Evolutionary conservation across 2,329 filamentous ascomycete genomes (phyloP).

Genomic region (Phialophora tarda): DNA sequence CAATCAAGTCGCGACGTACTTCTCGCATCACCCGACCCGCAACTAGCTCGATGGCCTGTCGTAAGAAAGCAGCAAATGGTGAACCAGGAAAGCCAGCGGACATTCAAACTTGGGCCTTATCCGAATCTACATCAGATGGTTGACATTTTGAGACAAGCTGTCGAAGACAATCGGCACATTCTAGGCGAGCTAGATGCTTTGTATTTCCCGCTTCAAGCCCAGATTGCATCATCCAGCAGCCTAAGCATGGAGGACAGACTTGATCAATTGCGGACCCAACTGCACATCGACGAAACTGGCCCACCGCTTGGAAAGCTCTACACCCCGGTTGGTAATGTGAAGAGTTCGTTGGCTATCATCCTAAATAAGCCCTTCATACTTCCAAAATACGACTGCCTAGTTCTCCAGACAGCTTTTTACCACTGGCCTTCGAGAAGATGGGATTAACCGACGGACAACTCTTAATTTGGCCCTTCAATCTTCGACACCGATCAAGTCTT

Average conservation of each 20-base stretch:
- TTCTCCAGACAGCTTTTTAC: too few species aligned
- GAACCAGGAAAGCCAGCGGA: not conserved
- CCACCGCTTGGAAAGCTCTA: conserved; percentile 4
- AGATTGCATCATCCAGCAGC: conserved; percentile 4
- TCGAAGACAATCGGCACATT: conserved; percentile 4
- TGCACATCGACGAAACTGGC: conserved; percentile 4
- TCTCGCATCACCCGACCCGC: conserved; percentile 5
- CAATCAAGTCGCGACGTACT: conserved; percentile 6
- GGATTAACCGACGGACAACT: too few species aligned
- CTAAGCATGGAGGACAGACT: conserved; percentile 4
- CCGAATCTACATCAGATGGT: conserved; percentile 3
- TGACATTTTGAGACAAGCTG: conserved; percentile 4
- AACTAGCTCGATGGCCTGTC: conserved; percentile 3
- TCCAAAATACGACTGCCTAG: not conserved
- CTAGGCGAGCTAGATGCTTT: conserved; percentile 3
- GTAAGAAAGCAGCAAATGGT: conserved; percentile 4
- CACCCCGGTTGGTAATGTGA: conserved; percentile 4
- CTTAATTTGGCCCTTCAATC: too few species aligned
- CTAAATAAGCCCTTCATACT: conserved; percentile 2
- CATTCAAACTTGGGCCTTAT: conserved; percentile 3
- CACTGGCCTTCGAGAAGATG: too few species aligned
- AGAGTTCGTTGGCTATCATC: conserved; percentile 3
- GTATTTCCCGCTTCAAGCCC: conserved; percentile 2
- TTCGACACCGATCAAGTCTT: too few species aligned
- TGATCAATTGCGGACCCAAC: conserved; percentile 4